Percentiles rank a stretch among this genome's conserved stretches.
phyloP scores from a whole-genome alignment of 768 basidiomycete species.

The Lactarius indigo region DNA sequence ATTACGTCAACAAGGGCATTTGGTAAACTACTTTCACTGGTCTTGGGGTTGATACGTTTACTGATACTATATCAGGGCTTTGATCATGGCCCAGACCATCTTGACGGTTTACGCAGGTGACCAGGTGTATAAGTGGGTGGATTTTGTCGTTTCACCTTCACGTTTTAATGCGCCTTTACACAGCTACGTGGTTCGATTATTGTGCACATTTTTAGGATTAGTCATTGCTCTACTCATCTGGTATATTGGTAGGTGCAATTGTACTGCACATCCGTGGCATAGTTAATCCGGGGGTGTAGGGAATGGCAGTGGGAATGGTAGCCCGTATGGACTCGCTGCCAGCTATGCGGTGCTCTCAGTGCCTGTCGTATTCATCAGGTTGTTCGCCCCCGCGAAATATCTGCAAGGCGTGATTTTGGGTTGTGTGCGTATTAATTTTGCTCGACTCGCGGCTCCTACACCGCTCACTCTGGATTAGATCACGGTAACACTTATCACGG shows the following conservation, averaged over 20 bases:
- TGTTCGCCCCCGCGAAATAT: constrained; percentile 42
- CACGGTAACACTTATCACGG: constrained; percentile 46
- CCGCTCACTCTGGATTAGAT: constrained; percentile 30
- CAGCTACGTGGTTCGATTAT: constrained; percentile 44
- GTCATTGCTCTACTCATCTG: constrained; percentile 46
- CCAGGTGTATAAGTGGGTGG: constrained; percentile 47
- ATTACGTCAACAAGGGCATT: constrained; percentile 44
- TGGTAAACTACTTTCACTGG: constrained; percentile 33
- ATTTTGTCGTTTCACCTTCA: not conserved
- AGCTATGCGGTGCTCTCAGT: constrained; percentile 43
- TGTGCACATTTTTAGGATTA: constrained; percentile 47
- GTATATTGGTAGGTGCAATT: constrained; percentile 40
- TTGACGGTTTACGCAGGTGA: constrained; percentile 55
- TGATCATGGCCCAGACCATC: constrained; percentile 61
- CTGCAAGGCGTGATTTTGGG: constrained; percentile 38
- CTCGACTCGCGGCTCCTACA: not conserved
- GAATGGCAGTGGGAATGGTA: constrained; percentile 45
- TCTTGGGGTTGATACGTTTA: not conserved
- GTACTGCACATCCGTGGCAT: not conserved
- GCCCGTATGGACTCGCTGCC: constrained; percentile 51
- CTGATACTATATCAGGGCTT: constrained; percentile 35
- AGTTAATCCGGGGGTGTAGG: constrained; percentile 29
- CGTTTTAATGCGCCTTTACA: not conserved
- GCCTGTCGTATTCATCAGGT: constrained; percentile 47
- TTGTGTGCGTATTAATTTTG: constrained; percentile 33